A percentile compares a stretch with the other conserved stretches of the same genome.
Conservation (phyloP, 805 yeast species). For the Ogataea allantospora region DNA sequence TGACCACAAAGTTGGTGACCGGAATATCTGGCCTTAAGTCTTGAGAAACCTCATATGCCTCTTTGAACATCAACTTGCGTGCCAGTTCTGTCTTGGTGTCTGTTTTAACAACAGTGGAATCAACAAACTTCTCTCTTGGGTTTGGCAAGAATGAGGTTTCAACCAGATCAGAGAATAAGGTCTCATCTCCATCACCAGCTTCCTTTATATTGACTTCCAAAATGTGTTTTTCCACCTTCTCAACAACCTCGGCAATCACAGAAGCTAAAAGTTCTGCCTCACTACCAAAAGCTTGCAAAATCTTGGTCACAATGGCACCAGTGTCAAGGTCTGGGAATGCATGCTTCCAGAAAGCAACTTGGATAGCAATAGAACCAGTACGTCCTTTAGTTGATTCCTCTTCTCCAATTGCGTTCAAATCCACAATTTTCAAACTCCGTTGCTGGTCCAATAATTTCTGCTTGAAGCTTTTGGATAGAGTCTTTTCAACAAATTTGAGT, state of each 20-base stretch:
- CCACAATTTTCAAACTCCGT: conserved; percentile 55
- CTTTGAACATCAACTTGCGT: conserved; percentile 74
- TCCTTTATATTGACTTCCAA: conserved; percentile 40
- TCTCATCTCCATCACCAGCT: conserved; percentile 25
- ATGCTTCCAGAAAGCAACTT: conserved; percentile 76
- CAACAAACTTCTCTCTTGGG: conserved; percentile 49
- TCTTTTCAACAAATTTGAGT: conserved; percentile 46
- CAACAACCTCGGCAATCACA: conserved; percentile 63
- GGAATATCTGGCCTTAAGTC: conserved; percentile 88
- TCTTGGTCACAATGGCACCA: conserved; percentile 69
- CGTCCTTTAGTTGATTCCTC: conserved; percentile 74
- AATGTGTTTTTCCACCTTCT: conserved; percentile 50
- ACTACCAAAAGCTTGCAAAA: conserved; percentile 77
- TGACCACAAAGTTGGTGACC: conserved; percentile 77
- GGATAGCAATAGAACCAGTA: conserved; percentile 69
- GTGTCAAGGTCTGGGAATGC: conserved; percentile 57
- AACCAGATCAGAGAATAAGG: conserved; percentile 50
- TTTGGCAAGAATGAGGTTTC: conserved; percentile 68
- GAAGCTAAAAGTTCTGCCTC: conserved; percentile 78
- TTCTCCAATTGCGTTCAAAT: conserved; percentile 61
- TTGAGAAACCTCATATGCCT: conserved; percentile 61
- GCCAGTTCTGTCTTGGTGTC: conserved; percentile 48
- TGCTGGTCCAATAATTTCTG: conserved; percentile 50
- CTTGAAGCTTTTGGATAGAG: conserved; percentile 54
- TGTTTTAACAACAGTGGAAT: conserved; percentile 40